Evolutionary conservation across 805 yeast species (phyloP).

Genomic region (Metschnikowia matae): DNA sequence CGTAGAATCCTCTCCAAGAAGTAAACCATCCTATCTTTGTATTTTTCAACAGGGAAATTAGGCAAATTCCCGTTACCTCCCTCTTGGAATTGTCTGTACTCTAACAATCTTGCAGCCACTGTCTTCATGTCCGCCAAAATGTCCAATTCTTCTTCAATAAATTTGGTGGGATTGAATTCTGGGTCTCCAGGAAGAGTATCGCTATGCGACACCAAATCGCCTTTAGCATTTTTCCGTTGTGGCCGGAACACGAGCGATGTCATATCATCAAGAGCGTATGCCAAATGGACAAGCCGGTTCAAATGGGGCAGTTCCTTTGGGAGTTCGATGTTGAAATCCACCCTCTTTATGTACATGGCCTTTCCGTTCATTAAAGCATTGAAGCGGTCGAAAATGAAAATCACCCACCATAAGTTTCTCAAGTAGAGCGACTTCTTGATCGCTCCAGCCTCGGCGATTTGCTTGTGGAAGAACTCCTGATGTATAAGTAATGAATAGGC

Average conservation of each 20-base stretch:
- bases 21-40: slow-evolving; percentile 13
- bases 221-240: slow-evolving; percentile 4
- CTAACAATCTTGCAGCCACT: neutral
- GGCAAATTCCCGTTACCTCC: slow-evolving; percentile 7
- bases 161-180: slow-evolving; percentile 8
- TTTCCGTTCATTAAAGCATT: slow-evolving; percentile 16
- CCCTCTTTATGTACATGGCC: slow-evolving; percentile 15
- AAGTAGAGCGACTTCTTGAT: slow-evolving; percentile 13
- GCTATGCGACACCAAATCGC: neutral
- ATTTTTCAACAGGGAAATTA: slow-evolving; percentile 8
- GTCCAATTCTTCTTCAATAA: slow-evolving; percentile 10
- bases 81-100: neutral
- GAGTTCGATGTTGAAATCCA: slow-evolving; percentile 15
- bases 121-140: slow-evolving; percentile 4
- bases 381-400: slow-evolving; percentile 19
- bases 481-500: slow-evolving; percentile 20
- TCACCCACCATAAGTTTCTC: slow-evolving; percentile 20
- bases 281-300: slow-evolving; percentile 12
- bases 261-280: slow-evolving; percentile 16
- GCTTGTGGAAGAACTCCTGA: slow-evolving; percentile 15
- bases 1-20: slow-evolving; percentile 13
- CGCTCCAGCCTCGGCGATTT: slow-evolving; percentile 11
- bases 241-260: slow-evolving; percentile 15
- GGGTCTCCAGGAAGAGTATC: slow-evolving; percentile 15
- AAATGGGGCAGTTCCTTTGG: slow-evolving; percentile 13